phyloP scores from a whole-genome alignment of 176 grass and related monocot species.

The Oryza brachyantha region DNA sequence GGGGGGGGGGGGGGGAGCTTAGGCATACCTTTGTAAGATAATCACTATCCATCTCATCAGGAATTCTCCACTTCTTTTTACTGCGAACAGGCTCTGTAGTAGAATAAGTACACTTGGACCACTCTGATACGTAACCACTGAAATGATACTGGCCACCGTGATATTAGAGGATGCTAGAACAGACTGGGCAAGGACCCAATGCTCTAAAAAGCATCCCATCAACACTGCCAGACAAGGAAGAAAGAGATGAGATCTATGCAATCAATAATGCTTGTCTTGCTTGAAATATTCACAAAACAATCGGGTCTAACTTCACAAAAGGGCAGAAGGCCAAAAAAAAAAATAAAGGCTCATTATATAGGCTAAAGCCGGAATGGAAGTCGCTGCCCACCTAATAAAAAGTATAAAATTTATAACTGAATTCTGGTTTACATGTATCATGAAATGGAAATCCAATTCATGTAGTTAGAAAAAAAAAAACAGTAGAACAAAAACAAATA shows the following conservation, averaged over 20 bases:
- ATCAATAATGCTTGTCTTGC: background rate
- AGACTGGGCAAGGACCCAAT: constrained; percentile 79
- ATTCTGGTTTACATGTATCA: background rate
- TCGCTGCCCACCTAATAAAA: too few relatives aligned
- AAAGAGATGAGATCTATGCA: background rate
- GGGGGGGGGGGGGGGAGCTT: too few relatives aligned
- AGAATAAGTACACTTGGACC: constrained; percentile 86
- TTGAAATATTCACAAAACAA: background rate
- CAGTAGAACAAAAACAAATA: background rate
- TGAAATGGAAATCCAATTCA: background rate
- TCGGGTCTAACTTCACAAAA: background rate
- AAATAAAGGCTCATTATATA: background rate
- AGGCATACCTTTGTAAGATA: constrained; percentile 73
- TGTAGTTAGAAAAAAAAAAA: background rate
- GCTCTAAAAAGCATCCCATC: constrained; percentile 97
- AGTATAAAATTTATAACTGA: too few relatives aligned
- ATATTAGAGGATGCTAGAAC: constrained; percentile 62
- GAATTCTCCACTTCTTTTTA: constrained; percentile 82
- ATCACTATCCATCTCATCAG: constrained; percentile 53
- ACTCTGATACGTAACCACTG: constrained; percentile 83
- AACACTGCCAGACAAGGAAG: constrained; percentile 47
- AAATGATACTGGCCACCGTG: constrained; percentile 70
- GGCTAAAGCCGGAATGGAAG: background rate
- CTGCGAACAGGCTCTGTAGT: constrained; percentile 67
- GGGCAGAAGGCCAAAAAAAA: too few relatives aligned